These are phyloP conservation scores for Vaccinium macrocarpon DNA, from an alignment of 148 eudicot species.

Conservation along the genomic window DNA sequence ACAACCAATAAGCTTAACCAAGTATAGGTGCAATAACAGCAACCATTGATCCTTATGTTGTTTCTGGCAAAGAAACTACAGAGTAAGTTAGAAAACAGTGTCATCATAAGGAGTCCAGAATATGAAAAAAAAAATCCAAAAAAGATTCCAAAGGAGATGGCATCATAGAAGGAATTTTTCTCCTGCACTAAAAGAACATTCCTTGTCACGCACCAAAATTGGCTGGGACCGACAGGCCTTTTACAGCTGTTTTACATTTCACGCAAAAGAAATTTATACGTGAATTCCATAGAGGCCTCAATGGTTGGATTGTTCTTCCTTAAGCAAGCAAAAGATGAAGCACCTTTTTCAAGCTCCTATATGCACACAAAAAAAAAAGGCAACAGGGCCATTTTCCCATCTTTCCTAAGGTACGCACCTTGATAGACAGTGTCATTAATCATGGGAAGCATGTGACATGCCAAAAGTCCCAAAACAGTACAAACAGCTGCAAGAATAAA, in stretches of 20 bases:
- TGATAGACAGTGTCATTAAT: background rate
- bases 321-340: background rate
- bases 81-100: background rate
- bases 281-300: conserved; percentile 1
- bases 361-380: background rate
- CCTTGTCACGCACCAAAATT: background rate
- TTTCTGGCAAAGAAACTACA: background rate
- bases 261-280: background rate
- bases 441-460: background rate
- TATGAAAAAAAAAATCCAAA: background rate
- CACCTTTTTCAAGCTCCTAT: background rate
- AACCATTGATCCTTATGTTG: background rate
- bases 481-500: background rate
- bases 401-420: background rate
- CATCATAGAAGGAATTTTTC: background rate
- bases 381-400: background rate
- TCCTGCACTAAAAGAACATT: background rate
- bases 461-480: background rate
- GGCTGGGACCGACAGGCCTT: background rate
- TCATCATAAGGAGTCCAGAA: background rate
- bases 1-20: background rate
- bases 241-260: background rate
- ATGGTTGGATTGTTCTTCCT: background rate
- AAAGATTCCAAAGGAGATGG: background rate
- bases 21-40: background rate